Evolutionary conservation across 768 basidiomycete genomes (phyloP).

Genomic region (Lactarius trivialis): DNA sequence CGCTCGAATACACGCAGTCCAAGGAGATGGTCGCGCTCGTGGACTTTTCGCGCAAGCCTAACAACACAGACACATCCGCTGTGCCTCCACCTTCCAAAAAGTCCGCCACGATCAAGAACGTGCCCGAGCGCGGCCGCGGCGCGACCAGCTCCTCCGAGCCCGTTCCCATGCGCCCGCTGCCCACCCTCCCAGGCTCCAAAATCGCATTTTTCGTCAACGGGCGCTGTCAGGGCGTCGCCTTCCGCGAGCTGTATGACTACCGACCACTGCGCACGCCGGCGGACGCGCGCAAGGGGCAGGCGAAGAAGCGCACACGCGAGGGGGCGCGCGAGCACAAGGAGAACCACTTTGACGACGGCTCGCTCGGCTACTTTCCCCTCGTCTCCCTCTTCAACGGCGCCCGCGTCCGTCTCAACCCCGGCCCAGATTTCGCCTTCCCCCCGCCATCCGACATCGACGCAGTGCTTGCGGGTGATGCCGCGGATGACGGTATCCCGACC

Average conservation of each 20-base stretch:
- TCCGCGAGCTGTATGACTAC: constrained; percentile 84
- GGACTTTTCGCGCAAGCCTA: constrained; percentile 43
- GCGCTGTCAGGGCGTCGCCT: constrained; percentile 74
- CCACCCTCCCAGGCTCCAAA: constrained; percentile 60
- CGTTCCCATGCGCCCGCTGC: constrained; percentile 49
- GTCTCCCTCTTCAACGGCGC: constrained; percentile 91
- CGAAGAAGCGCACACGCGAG: constrained; percentile 55
- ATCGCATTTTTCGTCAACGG: constrained; percentile 94
- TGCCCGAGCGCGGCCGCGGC: constrained; percentile 50
- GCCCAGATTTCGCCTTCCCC: constrained; percentile 76
- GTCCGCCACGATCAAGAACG: constrained; percentile 57
- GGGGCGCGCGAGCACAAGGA: constrained; percentile 66
- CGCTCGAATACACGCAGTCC: constrained; percentile 75
- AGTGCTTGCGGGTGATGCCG: constrained; percentile 36
- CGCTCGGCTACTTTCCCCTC: constrained; percentile 92
- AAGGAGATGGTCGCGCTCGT: constrained; percentile 92
- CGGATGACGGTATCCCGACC: background rate
- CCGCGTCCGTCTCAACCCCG: constrained; percentile 77
- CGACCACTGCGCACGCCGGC: constrained; percentile 67
- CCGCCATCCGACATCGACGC: constrained; percentile 76
- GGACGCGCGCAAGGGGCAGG: constrained; percentile 56
- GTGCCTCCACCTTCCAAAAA: constrained; percentile 58
- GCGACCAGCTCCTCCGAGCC: constrained; percentile 33
- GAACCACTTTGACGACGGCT: constrained; percentile 90
- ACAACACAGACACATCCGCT: constrained; percentile 33